phyloP scores from a whole-genome alignment of 2,329 filamentous ascomycete species.

The Venturia oleaginea region DNA sequence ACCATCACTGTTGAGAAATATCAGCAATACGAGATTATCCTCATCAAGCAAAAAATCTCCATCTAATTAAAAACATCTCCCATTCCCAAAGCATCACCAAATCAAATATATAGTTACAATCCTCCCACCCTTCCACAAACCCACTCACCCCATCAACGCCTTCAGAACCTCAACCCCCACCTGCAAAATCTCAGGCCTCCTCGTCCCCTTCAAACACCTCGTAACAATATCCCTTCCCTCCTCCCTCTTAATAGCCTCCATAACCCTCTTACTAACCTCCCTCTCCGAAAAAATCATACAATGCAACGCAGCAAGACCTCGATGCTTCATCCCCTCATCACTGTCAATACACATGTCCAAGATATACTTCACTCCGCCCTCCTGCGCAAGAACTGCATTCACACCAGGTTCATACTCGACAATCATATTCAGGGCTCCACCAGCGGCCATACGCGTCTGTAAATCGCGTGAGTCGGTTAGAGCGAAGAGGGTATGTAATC shows the following conservation, averaged over 20 bases:
- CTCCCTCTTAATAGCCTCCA: slow-evolving; percentile 19
- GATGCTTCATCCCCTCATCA: slow-evolving; percentile 54
- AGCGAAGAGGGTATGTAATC: slow-evolving; percentile 76
- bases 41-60: too few relatives aligned
- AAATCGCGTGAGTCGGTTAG: slow-evolving; percentile 78
- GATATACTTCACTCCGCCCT: slow-evolving; percentile 67
- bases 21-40: too few relatives aligned
- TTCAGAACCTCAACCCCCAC: slow-evolving; percentile 66
- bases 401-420: slow-evolving; percentile 40
- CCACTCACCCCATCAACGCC: slow-evolving; percentile 41
- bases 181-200: slow-evolving; percentile 60
- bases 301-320: slow-evolving; percentile 66
- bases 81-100: too few relatives aligned
- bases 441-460: slow-evolving; percentile 71
- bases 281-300: slow-evolving; percentile 64
- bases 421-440: slow-evolving; percentile 78
- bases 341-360: slow-evolving; percentile 68
- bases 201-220: slow-evolving; percentile 58
- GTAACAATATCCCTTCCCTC: slow-evolving; percentile 50
- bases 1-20: too few relatives aligned
- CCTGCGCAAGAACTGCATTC: slow-evolving; percentile 57
- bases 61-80: too few relatives aligned
- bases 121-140: too few relatives aligned
- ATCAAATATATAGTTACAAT: too few relatives aligned
- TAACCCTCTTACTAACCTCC: slow-evolving; percentile 46